Percentiles rank a stretch among this genome's conserved stretches.
phyloP scores from a whole-genome alignment of 495 filamentous ascomycete species.

The Aspergillus ellipticus region DNA sequence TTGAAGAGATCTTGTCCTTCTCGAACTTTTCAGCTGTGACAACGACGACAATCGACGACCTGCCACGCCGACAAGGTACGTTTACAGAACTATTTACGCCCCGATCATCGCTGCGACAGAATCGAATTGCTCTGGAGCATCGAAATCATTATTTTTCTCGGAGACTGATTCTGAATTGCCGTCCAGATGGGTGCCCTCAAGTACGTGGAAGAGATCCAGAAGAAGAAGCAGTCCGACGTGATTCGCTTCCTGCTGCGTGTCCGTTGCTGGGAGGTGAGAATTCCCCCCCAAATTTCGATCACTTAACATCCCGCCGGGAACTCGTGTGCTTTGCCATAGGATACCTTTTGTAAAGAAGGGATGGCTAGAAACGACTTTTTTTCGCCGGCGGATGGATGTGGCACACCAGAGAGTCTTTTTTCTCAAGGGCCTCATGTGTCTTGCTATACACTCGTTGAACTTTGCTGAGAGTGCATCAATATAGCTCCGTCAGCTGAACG shows the following conservation, averaged over 20 bases:
- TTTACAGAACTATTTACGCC: constrained; percentile 1
- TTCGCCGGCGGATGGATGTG: constrained; percentile 45
- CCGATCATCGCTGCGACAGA: not conserved
- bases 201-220: constrained; percentile 99
- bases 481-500: constrained; percentile 98
- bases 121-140: not conserved
- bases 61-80: constrained; percentile 52
- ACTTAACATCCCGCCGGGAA: constrained; percentile 47
- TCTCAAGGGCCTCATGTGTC: constrained; percentile 38
- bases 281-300: constrained; percentile 43
- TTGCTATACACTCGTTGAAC: constrained; percentile 99
- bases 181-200: constrained; percentile 87
- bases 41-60: constrained; percentile 49
- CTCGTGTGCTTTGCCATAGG: constrained; percentile 44
- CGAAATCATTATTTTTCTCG: not conserved
- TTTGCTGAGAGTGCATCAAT: constrained; percentile 99
- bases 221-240: constrained; percentile 99
- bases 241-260: constrained; percentile 99
- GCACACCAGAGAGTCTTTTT: constrained; percentile 34
- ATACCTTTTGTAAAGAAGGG: constrained; percentile 25
- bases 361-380: constrained; percentile 35
- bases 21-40: constrained; percentile 42
- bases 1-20: constrained; percentile 31
- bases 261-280: constrained; percentile 99
- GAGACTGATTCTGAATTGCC: constrained; percentile 14